Evolutionary conservation across 306 rosid species (phyloP), one percentile per base, ranked within the genome.

Genomic region (Comarum palustre): DNA sequence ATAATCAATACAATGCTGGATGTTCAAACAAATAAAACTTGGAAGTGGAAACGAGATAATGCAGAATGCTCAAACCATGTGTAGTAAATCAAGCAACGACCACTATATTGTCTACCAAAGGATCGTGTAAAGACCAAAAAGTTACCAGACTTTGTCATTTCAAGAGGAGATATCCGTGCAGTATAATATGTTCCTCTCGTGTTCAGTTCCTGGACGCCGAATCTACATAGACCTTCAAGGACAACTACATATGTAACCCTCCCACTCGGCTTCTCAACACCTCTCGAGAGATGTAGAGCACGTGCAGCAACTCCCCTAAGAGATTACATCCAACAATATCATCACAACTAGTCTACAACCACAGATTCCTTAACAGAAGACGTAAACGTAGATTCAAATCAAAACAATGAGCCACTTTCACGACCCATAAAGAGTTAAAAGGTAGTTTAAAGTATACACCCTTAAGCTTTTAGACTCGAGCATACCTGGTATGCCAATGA

Each of bases 181-280:
- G 88, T 85, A 82, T 91, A 95, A 84, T 94, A 94, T n/a, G 96
- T 88, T 79, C 98, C 98, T 83, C 96, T 94, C 73, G 90, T 94
- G 87, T 90, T 91, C 64, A 89, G 95, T 72, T 94, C 98, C 81
- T 94, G 92, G 68, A 94, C 91, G 68, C 76, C 89, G 85, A 94
- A 94, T 83, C 97, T 85, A 84, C 98, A 91, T 82, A 94, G 80
- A 74, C 98, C 98, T 91, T 94, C 98, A 73, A 94, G 95, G 81
- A 94, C 96, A 71, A 94, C 97, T 41, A 75, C 87, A 86, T 94
- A 94, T 3, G 98, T 94, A 74, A 94, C 98, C 81, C 96, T 89
- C 43, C 99, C 99, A 80, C 99, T 94, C 4, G 99, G 97, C 82
- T 94, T 94, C 90, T 94, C 99, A 80, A 94, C 99, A 73, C 99